Conservation (phyloP, 352 stramenopile genomes). For the Phytophthora boehmeriae region DNA sequence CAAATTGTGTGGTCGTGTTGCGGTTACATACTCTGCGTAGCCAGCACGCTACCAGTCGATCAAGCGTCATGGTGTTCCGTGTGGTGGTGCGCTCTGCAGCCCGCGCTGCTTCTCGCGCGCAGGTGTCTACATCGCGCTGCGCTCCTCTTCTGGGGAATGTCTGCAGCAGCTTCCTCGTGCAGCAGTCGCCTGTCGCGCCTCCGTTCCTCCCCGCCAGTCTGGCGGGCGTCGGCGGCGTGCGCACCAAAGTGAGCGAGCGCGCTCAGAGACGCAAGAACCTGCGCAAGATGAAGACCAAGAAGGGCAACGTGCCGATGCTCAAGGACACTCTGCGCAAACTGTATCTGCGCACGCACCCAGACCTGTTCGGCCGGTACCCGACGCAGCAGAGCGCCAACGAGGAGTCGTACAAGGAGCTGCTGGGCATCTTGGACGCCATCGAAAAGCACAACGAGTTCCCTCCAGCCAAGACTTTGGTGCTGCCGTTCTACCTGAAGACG, state of each 20-base stretch:
- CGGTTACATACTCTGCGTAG: neutral
- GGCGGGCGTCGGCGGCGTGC: constrained; percentile 34
- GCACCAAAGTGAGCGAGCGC: constrained; percentile 76
- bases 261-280: constrained; percentile 74
- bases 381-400: constrained; percentile 69
- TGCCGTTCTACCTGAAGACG: constrained; percentile 80
- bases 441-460: constrained; percentile 82
- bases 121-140: constrained; percentile 9
- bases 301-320: constrained; percentile 60
- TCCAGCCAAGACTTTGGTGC: constrained; percentile 66
- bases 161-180: neutral
- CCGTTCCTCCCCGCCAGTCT: constrained; percentile 26
- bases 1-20: constrained; percentile 18
- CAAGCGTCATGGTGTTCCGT: constrained; percentile 12
- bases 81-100: constrained; percentile 11
- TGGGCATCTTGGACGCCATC: constrained; percentile 83
- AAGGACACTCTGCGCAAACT: constrained; percentile 84
- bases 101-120: constrained; percentile 6
- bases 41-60: neutral
- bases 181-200: constrained; percentile 26
- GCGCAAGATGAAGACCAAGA: constrained; percentile 79
- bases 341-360: constrained; percentile 81
- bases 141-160: constrained; percentile 13
- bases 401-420: constrained; percentile 80
- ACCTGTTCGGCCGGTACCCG: constrained; percentile 79